These are phyloP conservation scores for Pseudodiploospora longispora DNA, from an alignment of 2,329 filamentous ascomycete genomes.

Conservation along the genomic window DNA sequence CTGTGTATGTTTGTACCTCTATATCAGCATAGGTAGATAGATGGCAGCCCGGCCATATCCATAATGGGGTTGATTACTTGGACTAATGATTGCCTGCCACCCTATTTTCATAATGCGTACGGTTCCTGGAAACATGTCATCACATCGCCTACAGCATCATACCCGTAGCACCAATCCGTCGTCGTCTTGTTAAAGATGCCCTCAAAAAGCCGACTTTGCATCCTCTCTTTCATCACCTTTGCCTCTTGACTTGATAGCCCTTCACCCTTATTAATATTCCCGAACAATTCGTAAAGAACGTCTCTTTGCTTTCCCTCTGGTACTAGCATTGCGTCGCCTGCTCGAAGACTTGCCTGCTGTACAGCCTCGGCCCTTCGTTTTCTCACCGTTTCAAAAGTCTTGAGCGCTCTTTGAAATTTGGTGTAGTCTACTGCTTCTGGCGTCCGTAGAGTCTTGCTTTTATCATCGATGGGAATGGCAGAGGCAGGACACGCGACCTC, in stretches of 20 bases:
- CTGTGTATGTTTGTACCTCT: no score
- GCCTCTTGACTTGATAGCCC: not conserved
- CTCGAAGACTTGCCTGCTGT: constrained; percentile 10
- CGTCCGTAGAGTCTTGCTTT: not conserved
- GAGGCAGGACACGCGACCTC: constrained; percentile 6
- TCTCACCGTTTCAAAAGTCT: constrained; percentile 6
- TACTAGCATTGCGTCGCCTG: constrained; percentile 8
- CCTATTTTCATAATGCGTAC: no score
- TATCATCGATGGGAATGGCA: not conserved
- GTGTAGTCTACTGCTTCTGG: not conserved
- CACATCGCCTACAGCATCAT: constrained; percentile 6
- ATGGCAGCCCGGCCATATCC: no score
- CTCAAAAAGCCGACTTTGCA: not conserved
- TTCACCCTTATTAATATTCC: not conserved
- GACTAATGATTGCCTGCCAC: no score
- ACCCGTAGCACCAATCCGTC: constrained; percentile 9
- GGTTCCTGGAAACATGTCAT: no score
- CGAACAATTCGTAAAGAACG: constrained; percentile 7
- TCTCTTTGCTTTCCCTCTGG: constrained; percentile 2
- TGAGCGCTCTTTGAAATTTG: constrained; percentile 2
- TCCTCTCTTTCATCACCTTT: not conserved
- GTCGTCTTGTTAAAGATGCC: constrained; percentile 6
- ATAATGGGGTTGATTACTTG: no score
- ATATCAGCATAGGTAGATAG: no score
- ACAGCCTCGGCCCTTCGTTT: constrained; percentile 9